These are phyloP conservation scores for Raffaelea albimanens DNA, from an alignment of 2,329 filamentous ascomycete species.

Conservation along the genomic window DNA sequence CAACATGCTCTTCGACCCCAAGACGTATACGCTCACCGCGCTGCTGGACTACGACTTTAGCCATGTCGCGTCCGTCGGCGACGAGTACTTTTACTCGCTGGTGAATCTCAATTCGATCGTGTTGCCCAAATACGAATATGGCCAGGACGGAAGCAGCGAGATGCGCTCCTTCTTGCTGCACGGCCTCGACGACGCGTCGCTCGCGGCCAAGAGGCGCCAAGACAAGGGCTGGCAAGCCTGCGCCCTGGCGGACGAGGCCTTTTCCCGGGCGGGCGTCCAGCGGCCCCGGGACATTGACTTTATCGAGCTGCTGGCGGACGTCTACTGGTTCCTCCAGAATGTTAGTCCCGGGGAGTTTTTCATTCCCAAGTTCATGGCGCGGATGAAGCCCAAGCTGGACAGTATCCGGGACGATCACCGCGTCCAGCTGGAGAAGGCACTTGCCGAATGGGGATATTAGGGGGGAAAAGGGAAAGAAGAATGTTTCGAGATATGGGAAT, in stretches of 20 bases:
- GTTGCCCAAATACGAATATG: background rate
- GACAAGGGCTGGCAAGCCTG: background rate
- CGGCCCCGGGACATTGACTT: background rate
- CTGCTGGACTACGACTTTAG: constrained; percentile 14
- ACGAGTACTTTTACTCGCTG: constrained; percentile 12
- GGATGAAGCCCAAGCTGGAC: too few species aligned
- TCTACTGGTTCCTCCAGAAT: constrained; percentile 1
- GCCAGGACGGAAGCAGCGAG: too few species aligned
- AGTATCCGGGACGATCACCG: too few species aligned
- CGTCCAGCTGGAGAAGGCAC: too few species aligned
- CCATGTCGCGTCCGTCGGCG: constrained; percentile 7
- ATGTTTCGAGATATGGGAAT: too few species aligned
- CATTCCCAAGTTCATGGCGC: background rate
- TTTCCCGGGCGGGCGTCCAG: background rate
- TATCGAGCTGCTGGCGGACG: background rate
- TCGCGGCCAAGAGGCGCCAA: background rate
- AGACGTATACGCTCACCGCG: constrained; percentile 18
- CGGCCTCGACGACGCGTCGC: background rate
- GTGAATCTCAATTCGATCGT: background rate
- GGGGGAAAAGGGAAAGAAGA: too few species aligned
- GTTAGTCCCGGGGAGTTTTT: background rate
- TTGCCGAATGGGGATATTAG: too few species aligned
- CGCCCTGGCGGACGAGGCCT: background rate
- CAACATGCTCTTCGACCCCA: constrained; percentile 19
- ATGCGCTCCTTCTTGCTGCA: background rate